Base-by-base conservation (phyloP, 108 stramenopile genomes). In the Skeletonema marinoi region DNA sequence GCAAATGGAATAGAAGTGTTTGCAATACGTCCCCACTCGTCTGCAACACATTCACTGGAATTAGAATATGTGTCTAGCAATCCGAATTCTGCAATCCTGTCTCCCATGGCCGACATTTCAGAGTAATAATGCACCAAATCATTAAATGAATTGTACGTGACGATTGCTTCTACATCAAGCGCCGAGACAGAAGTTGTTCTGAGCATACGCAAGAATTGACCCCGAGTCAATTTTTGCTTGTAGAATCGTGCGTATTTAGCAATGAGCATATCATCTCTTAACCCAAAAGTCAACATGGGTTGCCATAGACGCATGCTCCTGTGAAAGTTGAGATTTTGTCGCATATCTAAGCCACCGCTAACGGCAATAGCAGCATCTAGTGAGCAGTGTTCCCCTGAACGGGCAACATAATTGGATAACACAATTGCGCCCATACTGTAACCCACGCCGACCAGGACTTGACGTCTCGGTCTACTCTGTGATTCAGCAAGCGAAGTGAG, bases 281-380 rank as follows among this genome's bases (percentile, higher is more conserved):
- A 68, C 3, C 73, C 81, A 56, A 87, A 78, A 1, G 95, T 88
- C 9, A 98, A 77, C 74, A 97, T 84, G 0, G 97, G 97, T 75
- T 98, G 97, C 96, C 96, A 98, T 13, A 97, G 66, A 31, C 90
- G 82, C 76, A 87, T 89, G 9, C 89, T 85, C 44, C 96, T 90
- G 33, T 65, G 64, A 56, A 83, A 89, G 66, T 87, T 63, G 10
- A 81, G 63, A 42, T 94, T 82, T 61, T 85, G 84, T 11, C 90
- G 73, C 90, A 93, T 94, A 73, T 96, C 96, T 62, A 96, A 77
- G n/a, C 90, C 93, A 21, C 92, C 96, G 14, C 86, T 86, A 14
- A 96, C 65, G 19, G 88, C 84, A 29, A 94, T 81, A 5, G 90
- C 93, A 10, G 89, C 87, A 85, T 93, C 92, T 32, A 96, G 71